Conservation (phyloP, 129 eudicot species). For the Logfia minima region DNA sequence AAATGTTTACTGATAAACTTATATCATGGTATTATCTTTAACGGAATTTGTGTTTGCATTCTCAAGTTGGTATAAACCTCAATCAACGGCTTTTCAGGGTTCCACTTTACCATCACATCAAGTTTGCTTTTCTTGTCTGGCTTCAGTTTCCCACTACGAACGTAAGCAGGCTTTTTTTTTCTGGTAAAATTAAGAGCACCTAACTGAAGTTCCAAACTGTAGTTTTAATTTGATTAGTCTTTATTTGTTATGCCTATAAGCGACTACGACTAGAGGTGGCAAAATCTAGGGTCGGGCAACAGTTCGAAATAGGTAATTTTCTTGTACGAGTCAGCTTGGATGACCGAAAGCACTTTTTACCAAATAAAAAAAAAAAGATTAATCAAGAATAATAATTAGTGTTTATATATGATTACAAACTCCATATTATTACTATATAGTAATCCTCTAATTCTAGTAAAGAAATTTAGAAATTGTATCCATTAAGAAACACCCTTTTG, state of each 20-base stretch:
- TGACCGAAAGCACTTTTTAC: background rate
- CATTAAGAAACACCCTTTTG: background rate
- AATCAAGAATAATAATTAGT: background rate
- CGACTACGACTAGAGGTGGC: background rate
- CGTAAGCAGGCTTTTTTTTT: conserved; percentile 41
- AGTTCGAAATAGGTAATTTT: background rate
- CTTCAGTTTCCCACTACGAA: conserved; percentile 81
- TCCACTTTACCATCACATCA: conserved; percentile 83
- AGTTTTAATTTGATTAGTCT: no score
- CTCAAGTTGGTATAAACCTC: background rate
- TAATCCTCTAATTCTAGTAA: no score
- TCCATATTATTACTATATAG: background rate
- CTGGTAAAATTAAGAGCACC: background rate
- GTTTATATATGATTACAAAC: background rate
- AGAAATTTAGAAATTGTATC: background rate
- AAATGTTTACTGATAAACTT: conserved; percentile 69
- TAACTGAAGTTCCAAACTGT: background rate
- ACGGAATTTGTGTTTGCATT: conserved; percentile 5
- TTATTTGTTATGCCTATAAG: background rate
- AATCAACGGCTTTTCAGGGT: conserved; percentile 49
- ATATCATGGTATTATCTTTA: conserved; percentile 59
- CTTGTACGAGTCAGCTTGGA: background rate
- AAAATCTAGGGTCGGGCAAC: background rate
- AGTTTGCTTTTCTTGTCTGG: conserved; percentile 96
- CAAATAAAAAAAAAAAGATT: background rate